Percentiles rank a stretch among this genome's conserved stretches.
Conservation (phyloP, 768 basidiomycete species). For the Basidioascus undulatus region DNA sequence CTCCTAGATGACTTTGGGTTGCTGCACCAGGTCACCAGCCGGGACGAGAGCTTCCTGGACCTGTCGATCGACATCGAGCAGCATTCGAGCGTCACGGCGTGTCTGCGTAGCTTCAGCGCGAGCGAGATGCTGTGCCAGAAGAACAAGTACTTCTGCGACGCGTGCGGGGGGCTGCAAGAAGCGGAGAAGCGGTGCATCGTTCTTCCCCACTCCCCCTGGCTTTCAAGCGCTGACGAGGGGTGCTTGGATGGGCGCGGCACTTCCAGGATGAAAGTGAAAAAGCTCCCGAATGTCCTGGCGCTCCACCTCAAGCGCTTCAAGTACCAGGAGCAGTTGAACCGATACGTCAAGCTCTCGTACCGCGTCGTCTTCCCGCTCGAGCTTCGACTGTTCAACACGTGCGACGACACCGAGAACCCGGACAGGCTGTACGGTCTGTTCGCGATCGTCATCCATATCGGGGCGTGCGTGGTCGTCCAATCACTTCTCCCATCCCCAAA, state of each 20-base stretch:
- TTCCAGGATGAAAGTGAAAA: slow-evolving; percentile 92
- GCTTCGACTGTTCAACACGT: slow-evolving; percentile 85
- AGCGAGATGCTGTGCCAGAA: slow-evolving; percentile 94
- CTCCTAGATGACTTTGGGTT: not conserved
- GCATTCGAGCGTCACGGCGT: slow-evolving; percentile 87
- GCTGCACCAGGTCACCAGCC: slow-evolving; percentile 43
- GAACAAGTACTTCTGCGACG: slow-evolving; percentile 97
- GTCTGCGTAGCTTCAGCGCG: slow-evolving; percentile 85
- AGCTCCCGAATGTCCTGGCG: slow-evolving; percentile 77
- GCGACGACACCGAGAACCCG: slow-evolving; percentile 73
- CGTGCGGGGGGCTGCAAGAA: slow-evolving; percentile 87
- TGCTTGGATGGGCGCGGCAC: not conserved
- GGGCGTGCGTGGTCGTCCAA: slow-evolving; percentile 58
- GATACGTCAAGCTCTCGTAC: slow-evolving; percentile 85
- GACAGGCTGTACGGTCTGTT: slow-evolving; percentile 85
- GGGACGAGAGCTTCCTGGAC: slow-evolving; percentile 91
- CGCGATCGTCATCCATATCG: slow-evolving; percentile 96
- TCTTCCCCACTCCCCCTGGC: not conserved
- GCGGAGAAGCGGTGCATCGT: slow-evolving; percentile 71
- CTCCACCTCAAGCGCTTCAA: slow-evolving; percentile 97
- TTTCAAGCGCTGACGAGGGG: not conserved
- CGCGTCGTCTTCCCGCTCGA: slow-evolving; percentile 91
- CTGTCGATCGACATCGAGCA: slow-evolving; percentile 98
- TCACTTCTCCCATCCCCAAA: not conserved
- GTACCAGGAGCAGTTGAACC: slow-evolving; percentile 73